A percentile compares a stretch with the other conserved stretches of the same genome.
These are phyloP conservation scores for Aspergillus vadensis DNA, from an alignment of 2,329 filamentous ascomycete species.

Conservation along the genomic window DNA sequence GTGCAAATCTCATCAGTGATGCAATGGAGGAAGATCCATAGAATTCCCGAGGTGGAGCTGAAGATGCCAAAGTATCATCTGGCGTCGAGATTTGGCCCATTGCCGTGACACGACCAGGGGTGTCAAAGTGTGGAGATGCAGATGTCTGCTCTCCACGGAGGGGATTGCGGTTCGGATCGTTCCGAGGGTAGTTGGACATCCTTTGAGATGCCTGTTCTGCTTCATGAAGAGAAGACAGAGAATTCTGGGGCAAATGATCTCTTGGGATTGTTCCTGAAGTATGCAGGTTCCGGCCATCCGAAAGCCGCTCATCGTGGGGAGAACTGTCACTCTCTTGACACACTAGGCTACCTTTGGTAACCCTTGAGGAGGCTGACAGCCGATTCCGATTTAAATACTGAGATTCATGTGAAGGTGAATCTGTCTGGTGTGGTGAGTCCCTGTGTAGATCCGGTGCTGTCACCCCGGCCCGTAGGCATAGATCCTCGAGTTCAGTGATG, in stretches of 20 bases:
- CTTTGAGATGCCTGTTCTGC: not conserved
- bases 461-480: conserved; percentile 26
- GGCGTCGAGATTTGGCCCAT: conserved; percentile 45
- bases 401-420: not conserved
- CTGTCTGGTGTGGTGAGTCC: not conserved
- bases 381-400: not conserved
- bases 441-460: conserved; percentile 13
- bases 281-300: not conserved
- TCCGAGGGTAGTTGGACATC: not conserved
- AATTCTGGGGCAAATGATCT: not conserved
- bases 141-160: not conserved
- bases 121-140: conserved; percentile 1
- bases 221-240: not conserved
- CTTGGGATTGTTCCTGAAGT: not conserved
- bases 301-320: not conserved
- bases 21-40: conserved; percentile 46
- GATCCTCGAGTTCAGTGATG: conserved; percentile 32
- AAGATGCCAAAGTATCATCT: conserved; percentile 23
- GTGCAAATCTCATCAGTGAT: conserved; percentile 45
- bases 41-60: conserved; percentile 32
- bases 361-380: not conserved
- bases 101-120: conserved; percentile 29
- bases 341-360: not conserved
- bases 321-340: not conserved
- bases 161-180: not conserved